Evolutionary conservation across 1,284 basidiomycete genomes (phyloP).

Genomic region (Golubevia pallescens): DNA sequence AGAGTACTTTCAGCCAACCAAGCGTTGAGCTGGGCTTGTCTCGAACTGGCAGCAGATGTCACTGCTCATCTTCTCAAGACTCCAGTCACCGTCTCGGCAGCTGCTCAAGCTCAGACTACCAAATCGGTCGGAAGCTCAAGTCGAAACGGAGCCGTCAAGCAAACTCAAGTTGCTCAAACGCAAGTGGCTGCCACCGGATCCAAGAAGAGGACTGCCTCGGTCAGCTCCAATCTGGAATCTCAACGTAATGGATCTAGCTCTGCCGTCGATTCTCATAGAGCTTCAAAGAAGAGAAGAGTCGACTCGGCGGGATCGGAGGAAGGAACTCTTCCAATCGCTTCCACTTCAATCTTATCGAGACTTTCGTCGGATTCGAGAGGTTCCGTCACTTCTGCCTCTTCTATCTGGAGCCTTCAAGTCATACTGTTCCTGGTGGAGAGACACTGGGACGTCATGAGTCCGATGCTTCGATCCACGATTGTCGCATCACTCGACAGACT

Average conservation of each 20-base stretch:
- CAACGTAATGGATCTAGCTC: not conserved
- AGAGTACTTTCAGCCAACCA: constrained; percentile 1
- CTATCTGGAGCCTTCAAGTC: not conserved
- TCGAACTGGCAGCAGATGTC: constrained; percentile 17
- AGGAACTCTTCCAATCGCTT: not conserved
- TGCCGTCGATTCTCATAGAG: not conserved
- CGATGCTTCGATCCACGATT: not conserved
- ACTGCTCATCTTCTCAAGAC: not conserved
- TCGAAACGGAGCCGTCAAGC: not conserved
- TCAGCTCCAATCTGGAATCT: not conserved
- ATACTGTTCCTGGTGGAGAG: not conserved
- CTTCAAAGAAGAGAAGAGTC: not conserved
- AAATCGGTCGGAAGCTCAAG: not conserved
- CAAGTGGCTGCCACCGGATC: not conserved
- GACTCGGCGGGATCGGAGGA: not conserved
- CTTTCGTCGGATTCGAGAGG: not conserved
- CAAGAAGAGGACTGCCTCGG: not conserved
- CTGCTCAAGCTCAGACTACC: not conserved
- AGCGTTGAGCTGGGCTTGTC: constrained; percentile 13
- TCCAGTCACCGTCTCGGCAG: not conserved
- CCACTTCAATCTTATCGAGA: not conserved
- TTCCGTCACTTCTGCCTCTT: not conserved
- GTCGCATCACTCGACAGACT: not conserved
- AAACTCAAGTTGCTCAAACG: not conserved
- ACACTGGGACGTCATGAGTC: not conserved